Evolutionary conservation across 441 rosid species (phyloP).

Genomic region (Euphorbia schlechtendalii): DNA sequence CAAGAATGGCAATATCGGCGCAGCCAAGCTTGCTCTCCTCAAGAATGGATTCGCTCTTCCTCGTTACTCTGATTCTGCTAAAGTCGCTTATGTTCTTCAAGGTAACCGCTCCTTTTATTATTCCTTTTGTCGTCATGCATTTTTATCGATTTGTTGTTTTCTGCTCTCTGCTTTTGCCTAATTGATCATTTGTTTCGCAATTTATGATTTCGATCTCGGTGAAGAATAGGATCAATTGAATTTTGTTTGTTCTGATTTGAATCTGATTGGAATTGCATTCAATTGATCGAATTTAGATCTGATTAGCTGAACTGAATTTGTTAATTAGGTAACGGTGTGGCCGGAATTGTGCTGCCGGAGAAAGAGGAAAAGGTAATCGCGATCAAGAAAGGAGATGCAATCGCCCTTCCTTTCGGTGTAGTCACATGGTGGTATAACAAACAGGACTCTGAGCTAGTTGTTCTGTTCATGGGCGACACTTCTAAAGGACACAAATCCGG

Average conservation of each 20-base stretch:
- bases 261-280: no score
- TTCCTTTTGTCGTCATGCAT: no score
- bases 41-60: constrained; percentile 82
- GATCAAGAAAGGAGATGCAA: constrained; percentile 67
- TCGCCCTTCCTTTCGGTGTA: constrained; percentile 86
- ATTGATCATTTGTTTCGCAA: background rate
- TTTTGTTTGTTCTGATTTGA: background rate
- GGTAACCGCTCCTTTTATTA: constrained; percentile 27
- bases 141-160: background rate
- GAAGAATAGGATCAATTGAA: background rate
- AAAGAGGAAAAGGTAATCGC: constrained; percentile 64
- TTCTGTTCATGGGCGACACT: constrained; percentile 76
- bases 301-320: background rate
- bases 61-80: constrained; percentile 71
- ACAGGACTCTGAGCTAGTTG: constrained; percentile 52
- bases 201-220: no score
- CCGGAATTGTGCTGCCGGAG: constrained; percentile 86
- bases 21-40: constrained; percentile 65
- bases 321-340: constrained; percentile 58
- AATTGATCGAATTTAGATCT: no score
- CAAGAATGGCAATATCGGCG: constrained; percentile 68
- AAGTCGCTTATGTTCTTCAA: constrained; percentile 85
- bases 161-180: background rate
- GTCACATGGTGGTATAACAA: constrained; percentile 83
- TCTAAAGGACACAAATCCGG: constrained; percentile 68